Evolutionary conservation across 2,329 filamentous ascomycete genomes (phyloP).

Genomic region (Claviceps cyperi): DNA sequence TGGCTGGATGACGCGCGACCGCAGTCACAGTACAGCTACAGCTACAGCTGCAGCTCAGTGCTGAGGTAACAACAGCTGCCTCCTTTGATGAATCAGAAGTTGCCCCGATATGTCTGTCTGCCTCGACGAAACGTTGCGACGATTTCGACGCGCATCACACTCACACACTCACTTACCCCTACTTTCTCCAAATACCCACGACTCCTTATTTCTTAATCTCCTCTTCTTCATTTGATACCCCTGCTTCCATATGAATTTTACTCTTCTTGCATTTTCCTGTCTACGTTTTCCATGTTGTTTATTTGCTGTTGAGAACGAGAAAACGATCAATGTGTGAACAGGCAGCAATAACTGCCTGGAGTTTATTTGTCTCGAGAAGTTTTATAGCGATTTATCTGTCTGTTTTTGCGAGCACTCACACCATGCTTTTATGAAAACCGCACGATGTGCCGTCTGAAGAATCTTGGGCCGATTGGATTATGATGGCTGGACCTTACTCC

Average conservation of each 20-base stretch:
- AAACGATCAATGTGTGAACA: not conserved
- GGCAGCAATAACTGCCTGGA: not conserved
- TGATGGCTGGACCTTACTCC: not conserved
- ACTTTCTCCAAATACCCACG: not conserved
- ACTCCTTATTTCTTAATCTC: conserved; percentile 2
- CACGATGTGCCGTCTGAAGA: not conserved
- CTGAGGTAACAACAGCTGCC: not conserved
- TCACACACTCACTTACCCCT: not conserved
- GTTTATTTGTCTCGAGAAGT: not conserved
- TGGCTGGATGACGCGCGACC: conserved; percentile 36
- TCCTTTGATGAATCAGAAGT: not conserved
- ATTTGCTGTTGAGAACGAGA: not conserved
- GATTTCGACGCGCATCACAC: not conserved
- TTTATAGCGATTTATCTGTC: not conserved
- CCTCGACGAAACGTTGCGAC: not conserved
- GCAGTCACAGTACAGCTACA: conserved; percentile 17
- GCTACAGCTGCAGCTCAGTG: conserved; percentile 11
- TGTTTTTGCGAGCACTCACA: not conserved
- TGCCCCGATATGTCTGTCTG: not conserved
- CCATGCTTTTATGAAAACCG: not conserved
- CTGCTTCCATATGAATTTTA: conserved; percentile 1
- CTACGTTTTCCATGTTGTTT: not conserved
- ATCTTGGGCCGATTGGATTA: not conserved
- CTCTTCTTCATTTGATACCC: conserved; percentile 6
- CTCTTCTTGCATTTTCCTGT: not conserved